Evolutionary conservation across 2,329 filamentous ascomycete genomes (phyloP).

Genomic region (Microdochium trichocladiopsis): DNA sequence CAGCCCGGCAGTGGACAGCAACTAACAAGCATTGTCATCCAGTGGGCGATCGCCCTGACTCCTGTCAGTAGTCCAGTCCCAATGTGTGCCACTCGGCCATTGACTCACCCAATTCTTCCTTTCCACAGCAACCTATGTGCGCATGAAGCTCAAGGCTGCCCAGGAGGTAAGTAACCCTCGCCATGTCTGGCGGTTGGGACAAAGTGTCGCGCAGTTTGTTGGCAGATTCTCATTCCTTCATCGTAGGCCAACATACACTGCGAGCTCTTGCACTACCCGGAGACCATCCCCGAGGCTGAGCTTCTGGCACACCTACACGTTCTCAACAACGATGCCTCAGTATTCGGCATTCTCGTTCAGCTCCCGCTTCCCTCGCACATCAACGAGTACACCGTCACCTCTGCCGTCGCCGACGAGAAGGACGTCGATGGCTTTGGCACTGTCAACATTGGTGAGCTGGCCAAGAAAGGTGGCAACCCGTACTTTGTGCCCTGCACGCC

Average conservation of each 20-base stretch:
- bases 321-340: constrained; percentile 77
- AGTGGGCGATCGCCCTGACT: constrained; percentile 93
- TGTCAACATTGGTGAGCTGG: constrained; percentile 90
- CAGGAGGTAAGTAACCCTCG: constrained; percentile 59
- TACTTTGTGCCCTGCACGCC: constrained; percentile 93
- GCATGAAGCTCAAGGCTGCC: constrained; percentile 98
- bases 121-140: constrained; percentile 93
- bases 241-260: constrained; percentile 81
- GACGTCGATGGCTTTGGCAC: constrained; percentile 97
- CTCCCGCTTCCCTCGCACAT: constrained; percentile 84
- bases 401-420: constrained; percentile 85
- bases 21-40: constrained; percentile 3
- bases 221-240: constrained; percentile 10
- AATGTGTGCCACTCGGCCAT: too few relatives aligned
- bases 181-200: neutral
- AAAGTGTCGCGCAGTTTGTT: too few relatives aligned
- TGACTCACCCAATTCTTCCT: constrained; percentile 10
- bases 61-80: constrained; percentile 54
- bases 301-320: constrained; percentile 73
- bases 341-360: constrained; percentile 93
- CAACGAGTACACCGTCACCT: constrained; percentile 85
- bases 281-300: constrained; percentile 75
- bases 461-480: constrained; percentile 86
- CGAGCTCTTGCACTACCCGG: constrained; percentile 76
- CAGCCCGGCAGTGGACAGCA: neutral